Conservation (phyloP, 1,284 basidiomycete species). For the Porodaedalea pini region DNA sequence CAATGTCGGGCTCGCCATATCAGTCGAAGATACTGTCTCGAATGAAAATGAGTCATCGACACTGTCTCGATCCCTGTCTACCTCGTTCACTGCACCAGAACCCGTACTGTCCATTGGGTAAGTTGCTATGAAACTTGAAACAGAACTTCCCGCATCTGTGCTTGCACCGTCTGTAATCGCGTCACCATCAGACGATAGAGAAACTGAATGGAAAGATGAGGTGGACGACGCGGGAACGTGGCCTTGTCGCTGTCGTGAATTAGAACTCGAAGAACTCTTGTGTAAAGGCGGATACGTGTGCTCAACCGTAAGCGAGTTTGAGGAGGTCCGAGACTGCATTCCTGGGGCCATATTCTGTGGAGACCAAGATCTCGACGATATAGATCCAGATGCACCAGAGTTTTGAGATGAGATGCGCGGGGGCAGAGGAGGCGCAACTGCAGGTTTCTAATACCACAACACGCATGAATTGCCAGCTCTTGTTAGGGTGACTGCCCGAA, state of each 20-base stretch:
- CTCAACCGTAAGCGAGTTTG: constrained; percentile 20
- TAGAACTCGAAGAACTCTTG: constrained; percentile 5
- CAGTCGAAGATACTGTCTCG: constrained; percentile 52
- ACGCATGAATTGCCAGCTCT: not conserved
- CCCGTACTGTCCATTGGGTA: constrained; percentile 44
- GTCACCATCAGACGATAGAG: constrained; percentile 26
- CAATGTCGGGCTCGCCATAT: constrained; percentile 19
- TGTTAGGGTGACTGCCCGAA: not conserved
- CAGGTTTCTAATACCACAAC: constrained; percentile 1
- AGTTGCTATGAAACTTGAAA: constrained; percentile 36
- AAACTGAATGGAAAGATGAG: constrained; percentile 30
- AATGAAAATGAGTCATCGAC: constrained; percentile 57
- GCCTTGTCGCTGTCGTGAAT: constrained; percentile 17
- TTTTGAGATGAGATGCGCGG: constrained; percentile 58
- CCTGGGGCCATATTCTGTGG: constrained; percentile 40
- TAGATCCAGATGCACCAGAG: constrained; percentile 45
- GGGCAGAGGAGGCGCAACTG: constrained; percentile 52
- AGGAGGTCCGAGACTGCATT: constrained; percentile 18
- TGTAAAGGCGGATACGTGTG: constrained; percentile 19
- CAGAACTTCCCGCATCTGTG: constrained; percentile 11
- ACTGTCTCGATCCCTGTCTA: constrained; percentile 51
- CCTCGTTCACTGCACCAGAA: constrained; percentile 26
- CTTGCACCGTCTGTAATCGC: constrained; percentile 2
- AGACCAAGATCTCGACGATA: constrained; percentile 37
- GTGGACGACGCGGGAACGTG: constrained; percentile 26